phyloP scores from a whole-genome alignment of 352 stramenopile genomes.

The Blastocystis sp. region DNA sequence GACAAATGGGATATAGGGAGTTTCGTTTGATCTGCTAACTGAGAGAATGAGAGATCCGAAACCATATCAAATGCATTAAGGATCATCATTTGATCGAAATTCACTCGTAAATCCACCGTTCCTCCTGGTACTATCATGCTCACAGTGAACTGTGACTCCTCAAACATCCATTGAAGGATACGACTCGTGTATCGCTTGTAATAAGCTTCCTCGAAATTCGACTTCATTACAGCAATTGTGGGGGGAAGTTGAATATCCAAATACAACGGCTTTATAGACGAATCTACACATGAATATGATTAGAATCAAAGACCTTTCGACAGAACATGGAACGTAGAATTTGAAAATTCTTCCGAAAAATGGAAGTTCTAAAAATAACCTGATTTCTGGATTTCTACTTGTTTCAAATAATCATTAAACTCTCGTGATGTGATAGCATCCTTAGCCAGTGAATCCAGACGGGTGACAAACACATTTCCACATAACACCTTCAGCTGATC shows the following conservation, averaged over 20 bases:
- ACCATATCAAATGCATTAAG: background rate
- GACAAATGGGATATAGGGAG: background rate
- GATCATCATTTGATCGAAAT: background rate
- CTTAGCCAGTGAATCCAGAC: conserved; percentile 32
- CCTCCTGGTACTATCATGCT: background rate
- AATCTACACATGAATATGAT: background rate
- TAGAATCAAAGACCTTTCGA: background rate
- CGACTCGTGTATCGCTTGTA: background rate
- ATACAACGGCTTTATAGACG: background rate
- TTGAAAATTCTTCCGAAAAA: background rate
- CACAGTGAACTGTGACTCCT: background rate
- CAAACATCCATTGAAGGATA: background rate
- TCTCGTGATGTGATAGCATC: background rate
- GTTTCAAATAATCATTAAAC: background rate
- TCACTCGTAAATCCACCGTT: background rate
- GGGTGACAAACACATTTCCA: conserved; percentile 25
- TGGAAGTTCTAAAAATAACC: background rate
- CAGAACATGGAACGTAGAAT: background rate
- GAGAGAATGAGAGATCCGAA: background rate
- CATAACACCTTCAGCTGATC: conserved; percentile 5
- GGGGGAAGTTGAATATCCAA: background rate
- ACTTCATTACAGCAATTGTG: background rate
- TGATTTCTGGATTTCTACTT: background rate
- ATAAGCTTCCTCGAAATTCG: conserved; percentile 10
- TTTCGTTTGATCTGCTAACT: background rate